phyloP scores from a whole-genome alignment of 176 grass and related monocot genomes.

The Aechmea fasciata region DNA sequence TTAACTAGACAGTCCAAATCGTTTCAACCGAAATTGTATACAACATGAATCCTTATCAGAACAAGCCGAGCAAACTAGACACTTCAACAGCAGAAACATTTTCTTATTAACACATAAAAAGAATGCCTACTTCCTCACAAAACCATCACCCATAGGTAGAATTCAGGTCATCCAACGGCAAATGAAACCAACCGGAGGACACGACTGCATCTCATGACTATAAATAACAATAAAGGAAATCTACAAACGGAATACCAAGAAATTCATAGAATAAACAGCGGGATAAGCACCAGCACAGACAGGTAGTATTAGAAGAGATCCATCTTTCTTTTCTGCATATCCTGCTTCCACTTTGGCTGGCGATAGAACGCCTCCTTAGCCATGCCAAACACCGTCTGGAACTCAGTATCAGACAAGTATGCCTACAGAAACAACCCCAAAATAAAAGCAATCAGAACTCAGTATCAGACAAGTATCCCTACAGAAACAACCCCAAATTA shows the following conservation, averaged over 20 bases:
- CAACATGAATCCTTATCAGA: neutral
- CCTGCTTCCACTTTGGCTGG: conserved; percentile 96
- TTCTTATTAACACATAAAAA: conserved; percentile 6
- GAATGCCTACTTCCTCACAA: neutral
- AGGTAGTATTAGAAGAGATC: conserved; percentile 54
- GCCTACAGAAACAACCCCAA: conserved; percentile 41
- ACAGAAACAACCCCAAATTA: conserved; percentile 17
- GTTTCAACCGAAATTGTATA: too few species aligned
- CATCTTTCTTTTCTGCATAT: conserved; percentile 75
- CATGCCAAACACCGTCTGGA: conserved; percentile 63
- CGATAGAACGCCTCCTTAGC: conserved; percentile 67
- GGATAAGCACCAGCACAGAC: too few species aligned
- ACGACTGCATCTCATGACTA: neutral
- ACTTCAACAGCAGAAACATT: neutral
- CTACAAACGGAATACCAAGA: neutral
- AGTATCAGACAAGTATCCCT: conserved; percentile 75
- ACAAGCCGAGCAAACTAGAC: conserved; percentile 8
- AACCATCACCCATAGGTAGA: conserved; percentile 2
- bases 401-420: conserved; percentile 74
- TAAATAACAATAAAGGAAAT: neutral
- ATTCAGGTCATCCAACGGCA: neutral
- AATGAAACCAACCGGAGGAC: neutral
- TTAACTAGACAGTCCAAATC: too few species aligned
- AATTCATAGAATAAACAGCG: neutral
- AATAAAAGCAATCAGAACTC: conserved; percentile 24